Percentiles rank a stretch among this genome's conserved stretches.
phyloP scores from a whole-genome alignment of 2,329 filamentous ascomycete genomes.

The Orbilia blumenaviensis region DNA sequence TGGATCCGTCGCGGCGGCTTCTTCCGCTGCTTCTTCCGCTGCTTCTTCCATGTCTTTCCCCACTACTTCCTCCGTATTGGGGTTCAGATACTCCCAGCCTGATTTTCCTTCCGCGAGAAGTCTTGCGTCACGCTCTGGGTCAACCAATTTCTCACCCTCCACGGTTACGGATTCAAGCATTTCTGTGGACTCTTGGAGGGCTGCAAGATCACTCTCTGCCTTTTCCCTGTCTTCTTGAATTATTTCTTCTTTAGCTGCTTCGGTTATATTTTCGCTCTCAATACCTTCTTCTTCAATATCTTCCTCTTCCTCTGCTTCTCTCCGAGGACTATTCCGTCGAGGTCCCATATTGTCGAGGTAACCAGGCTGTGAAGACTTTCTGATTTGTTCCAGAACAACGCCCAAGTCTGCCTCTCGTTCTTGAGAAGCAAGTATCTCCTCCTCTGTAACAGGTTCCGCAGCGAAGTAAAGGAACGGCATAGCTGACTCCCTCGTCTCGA shows the following conservation, averaged over 20 bases:
- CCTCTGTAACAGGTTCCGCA: slow-evolving; percentile 80
- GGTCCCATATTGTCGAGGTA: slow-evolving; percentile 62
- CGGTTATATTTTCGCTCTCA: slow-evolving; percentile 25
- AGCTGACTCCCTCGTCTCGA: slow-evolving; percentile 74
- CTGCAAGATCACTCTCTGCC: background rate
- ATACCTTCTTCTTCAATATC: background rate
- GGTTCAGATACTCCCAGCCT: slow-evolving; percentile 39
- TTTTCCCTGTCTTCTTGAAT: slow-evolving; percentile 15
- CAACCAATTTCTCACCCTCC: slow-evolving; percentile 19
- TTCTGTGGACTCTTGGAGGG: slow-evolving; percentile 17
- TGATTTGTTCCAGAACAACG: slow-evolving; percentile 72
- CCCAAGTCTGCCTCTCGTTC: slow-evolving; percentile 71
- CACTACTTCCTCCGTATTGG: slow-evolving; percentile 15
- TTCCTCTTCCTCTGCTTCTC: slow-evolving; percentile 45
- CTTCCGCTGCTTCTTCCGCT: slow-evolving; percentile 21
- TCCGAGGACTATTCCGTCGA: background rate
- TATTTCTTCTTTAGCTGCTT: slow-evolving; percentile 17
- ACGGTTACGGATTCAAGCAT: slow-evolving; percentile 36
- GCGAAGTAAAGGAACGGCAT: slow-evolving; percentile 86
- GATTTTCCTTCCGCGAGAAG: slow-evolving; percentile 1
- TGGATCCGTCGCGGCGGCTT: background rate
- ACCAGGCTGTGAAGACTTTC: background rate
- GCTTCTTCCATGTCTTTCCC: slow-evolving; percentile 1
- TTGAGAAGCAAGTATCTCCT: slow-evolving; percentile 79
- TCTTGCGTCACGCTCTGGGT: slow-evolving; percentile 7